Base-by-base conservation (phyloP, 495 filamentous ascomycete species). In the Tirmania nivea region DNA sequence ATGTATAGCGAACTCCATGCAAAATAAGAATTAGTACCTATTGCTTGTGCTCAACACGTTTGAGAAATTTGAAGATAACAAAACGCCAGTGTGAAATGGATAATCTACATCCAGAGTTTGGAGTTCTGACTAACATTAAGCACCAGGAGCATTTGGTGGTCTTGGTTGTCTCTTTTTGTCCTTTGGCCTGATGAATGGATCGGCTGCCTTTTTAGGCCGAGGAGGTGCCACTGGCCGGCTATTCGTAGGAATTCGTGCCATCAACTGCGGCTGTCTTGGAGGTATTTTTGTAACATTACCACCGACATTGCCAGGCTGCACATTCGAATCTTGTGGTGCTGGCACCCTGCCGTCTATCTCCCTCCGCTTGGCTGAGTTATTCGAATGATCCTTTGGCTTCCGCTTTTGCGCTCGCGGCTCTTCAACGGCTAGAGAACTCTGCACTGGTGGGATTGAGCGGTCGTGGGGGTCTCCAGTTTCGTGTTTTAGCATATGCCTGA, bases 171-270 rank as follows among this genome's bases (percentile, higher is more conserved):
- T 17, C 16, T 52, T 45, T 35, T 36, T 35, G 17, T 21, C 51
- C 37, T 57, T 57, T 17, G 47, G 47, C 52, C 53, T 55, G 25
- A 57, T 55, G 45, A 57, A 57, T 14, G 53, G 34, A 49, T 53
- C 55, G 8, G 55, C 47, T 3, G 55, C 39, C 39, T 45, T 45
- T 19, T 45, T 45, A 45, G 39, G 39, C 12, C 39, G 39, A 45
- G 39, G 39, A 14, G 39, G 39, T 14, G 39, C 39, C 17, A 45
- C 39, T 19, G 39, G 39, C 8, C 39, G 39, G 25, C 7, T 31
- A 31, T 31, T 31, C 25, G 7, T 5, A 31, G 25, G 25, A 7
- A 31, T 7, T 31, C 25, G 25, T 7, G 25, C 25, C 7, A 31
- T 7, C 25, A 31, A 5, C 25, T 31, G 25, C 4, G 25, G 25